These are phyloP conservation scores for Spizellomyces sp. DNA, from an alignment of 192 early-diverging fungal species.

Conservation along the genomic window DNA sequence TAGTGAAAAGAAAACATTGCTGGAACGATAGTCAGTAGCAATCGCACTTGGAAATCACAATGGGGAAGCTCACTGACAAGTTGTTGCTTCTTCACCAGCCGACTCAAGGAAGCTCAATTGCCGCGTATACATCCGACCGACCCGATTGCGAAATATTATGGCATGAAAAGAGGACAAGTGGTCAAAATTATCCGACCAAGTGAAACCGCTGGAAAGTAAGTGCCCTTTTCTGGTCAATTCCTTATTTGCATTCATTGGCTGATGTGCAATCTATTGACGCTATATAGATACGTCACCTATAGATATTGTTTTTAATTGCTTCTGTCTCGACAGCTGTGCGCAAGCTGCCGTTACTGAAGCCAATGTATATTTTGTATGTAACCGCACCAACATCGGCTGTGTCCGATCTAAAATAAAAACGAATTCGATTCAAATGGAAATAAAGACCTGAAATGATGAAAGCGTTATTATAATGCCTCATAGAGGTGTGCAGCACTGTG, in stretches of 20 bases:
- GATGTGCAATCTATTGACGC: too few species aligned
- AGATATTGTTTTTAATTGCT: slow-evolving; percentile 79
- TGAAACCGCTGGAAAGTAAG: slow-evolving; percentile 87
- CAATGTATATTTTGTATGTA: too few species aligned
- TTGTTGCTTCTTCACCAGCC: slow-evolving; percentile 49
- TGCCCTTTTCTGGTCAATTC: not conserved
- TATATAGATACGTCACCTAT: slow-evolving; percentile 88
- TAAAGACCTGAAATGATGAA: too few species aligned
- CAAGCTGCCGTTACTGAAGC: too few species aligned
- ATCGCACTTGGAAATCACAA: slow-evolving; percentile 1
- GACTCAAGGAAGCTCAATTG: slow-evolving; percentile 93
- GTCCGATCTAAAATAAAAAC: too few species aligned
- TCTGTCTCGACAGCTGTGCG: too few species aligned
- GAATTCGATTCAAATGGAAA: too few species aligned
- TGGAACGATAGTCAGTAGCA: slow-evolving; percentile 82
- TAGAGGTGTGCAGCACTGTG: too few species aligned
- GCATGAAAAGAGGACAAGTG: slow-evolving; percentile 74
- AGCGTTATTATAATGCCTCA: too few species aligned
- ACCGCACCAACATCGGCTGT: too few species aligned
- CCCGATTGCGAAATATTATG: slow-evolving; percentile 96
- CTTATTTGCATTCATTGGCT: slow-evolving; percentile 1
- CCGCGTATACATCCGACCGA: slow-evolving; percentile 87
- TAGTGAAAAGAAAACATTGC: slow-evolving; percentile 88
- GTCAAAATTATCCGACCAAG: slow-evolving; percentile 93
- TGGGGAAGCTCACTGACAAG: not conserved